Evolutionary conservation across 1,284 basidiomycete species (phyloP), one percentile per base, ranked within the genome.

Genomic region (Ceratobasidium sp.): DNA sequence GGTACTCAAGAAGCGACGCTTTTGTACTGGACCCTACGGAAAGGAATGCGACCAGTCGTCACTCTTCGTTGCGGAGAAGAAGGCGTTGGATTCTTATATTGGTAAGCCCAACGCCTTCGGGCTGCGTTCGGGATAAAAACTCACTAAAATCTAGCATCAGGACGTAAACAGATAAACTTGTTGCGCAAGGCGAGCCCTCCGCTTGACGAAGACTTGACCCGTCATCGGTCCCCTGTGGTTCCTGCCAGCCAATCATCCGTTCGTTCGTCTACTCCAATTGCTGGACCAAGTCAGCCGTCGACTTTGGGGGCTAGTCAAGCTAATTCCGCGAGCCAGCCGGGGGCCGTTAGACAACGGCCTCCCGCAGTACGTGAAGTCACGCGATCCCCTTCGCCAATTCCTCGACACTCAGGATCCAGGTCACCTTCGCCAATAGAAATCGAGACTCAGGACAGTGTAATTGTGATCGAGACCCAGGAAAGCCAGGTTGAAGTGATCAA

Each of bases 31-130:
- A 20, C 42, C 52, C 27, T 54, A 32, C 20, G 52, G 40, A 22
- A 22, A 1, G 7, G 34, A 38, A 34, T 67, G 40, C 40, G 20
- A 54, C 13, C 52, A 10, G n/a, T 67, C 64, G 12, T n/a, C 52
- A 8, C 32, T 54, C 12, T 67, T 67, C 45, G 40, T 40, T 12
- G 64, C 64, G 5, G 64, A 67, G 40, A 67, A 40, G 8, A 53
- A 54, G 31, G 64, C 64, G 2, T 17, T 67, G 31, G 64, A 67
- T 54, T n/a, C 64, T 17, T 67, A 54, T n/a, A 67, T 67, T 42
- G 52, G 64, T 47, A 45, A 35, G 38, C 31, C 13, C 29, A 27
- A 7, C 25, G 5, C n/a, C 3, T 12, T n/a, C 29, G 43, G 42
- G 13, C 7, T 3, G n/a, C 3, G 8, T 40, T 40, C 8, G 17